Base-by-base conservation (phyloP, 257 asterid species). In the Perilla frutescens region DNA sequence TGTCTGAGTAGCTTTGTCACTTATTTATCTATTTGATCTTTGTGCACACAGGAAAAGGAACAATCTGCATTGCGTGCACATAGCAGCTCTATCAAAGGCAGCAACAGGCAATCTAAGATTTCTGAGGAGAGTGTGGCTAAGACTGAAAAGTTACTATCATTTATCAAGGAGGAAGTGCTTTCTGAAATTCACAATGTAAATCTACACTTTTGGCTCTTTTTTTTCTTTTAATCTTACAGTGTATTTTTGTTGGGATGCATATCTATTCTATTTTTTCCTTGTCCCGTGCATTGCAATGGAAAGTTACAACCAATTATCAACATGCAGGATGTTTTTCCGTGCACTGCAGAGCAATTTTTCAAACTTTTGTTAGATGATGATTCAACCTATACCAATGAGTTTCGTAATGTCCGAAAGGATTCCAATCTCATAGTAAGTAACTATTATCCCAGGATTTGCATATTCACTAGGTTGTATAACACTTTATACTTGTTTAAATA, bases 51-150 rank as follows among this genome's bases (percentile, higher is more conserved):
- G 98, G 98, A 89, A 79, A 91, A 81, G 85, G 96, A 91, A 82
- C 94, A 88, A 41, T 94, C 98, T 62, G 96, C 94, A 51, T 77
- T 94, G 87, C 96, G 97, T 67, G 97, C 98, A 41, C 91, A 84
- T 85, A 92, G 98, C 79, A 92, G 97, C 77, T 90, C 96, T 49
- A 32, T 82, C 68, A 82, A 76, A 82, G 84, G 89, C 70, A 80
- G 81, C 75, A 81, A 71, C 62, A 82, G 79, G 62, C 81, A 73
- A 63, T 76, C 76, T 67, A 84, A 86, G 80, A 68, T 74, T 80
- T 85, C 88, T 43, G 88, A 81, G 73, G 91, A 82, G 81, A 84
- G 80, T 60, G 77, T 60, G 72, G 74, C 71, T 14, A 83, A 81
- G 76, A 53, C 80, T 69, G 88, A 50, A 62, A 90, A 85, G 86